A percentile compares a stretch with the other conserved stretches of the same genome.
phyloP scores from a whole-genome alignment of 2,329 filamentous ascomycete species.

The Phyllosticta citriasiana region DNA sequence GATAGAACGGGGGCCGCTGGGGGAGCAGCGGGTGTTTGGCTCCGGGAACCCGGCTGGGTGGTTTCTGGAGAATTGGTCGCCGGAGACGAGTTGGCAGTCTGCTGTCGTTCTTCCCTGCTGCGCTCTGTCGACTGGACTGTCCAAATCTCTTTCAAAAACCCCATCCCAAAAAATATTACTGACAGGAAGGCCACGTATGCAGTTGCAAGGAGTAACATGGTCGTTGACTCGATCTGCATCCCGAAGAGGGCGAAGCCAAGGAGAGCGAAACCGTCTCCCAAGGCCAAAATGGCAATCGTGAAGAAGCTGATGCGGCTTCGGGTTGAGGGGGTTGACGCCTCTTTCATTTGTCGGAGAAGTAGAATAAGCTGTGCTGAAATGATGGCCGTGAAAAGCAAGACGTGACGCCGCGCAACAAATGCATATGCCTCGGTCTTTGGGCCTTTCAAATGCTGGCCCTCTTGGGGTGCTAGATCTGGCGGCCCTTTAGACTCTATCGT shows the following conservation, averaged over 20 bases:
- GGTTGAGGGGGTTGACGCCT: conserved; percentile 54
- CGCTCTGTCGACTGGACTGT: conserved; percentile 47
- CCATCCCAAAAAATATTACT: conserved; percentile 53
- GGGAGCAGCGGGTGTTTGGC: conserved; percentile 14
- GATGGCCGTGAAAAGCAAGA: conserved; percentile 42
- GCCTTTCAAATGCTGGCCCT: conserved; percentile 44
- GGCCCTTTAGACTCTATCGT: conserved; percentile 51
- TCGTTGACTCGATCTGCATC: conserved; percentile 37
- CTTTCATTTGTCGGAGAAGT: conserved; percentile 52
- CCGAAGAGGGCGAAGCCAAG: conserved; percentile 44
- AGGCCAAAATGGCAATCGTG: conserved; percentile 50
- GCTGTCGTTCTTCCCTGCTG: conserved; percentile 33
- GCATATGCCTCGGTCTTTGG: conserved; percentile 48
- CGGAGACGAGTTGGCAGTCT: conserved; percentile 14
- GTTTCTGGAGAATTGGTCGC: conserved; percentile 15
- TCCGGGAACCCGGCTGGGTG: conserved; percentile 14
- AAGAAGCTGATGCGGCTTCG: conserved; percentile 55
- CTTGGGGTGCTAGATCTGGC: conserved; percentile 42
- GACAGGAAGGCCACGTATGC: conserved; percentile 52
- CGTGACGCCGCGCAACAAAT: conserved; percentile 41
- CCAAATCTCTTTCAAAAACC: conserved; percentile 60
- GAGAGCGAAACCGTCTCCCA: conserved; percentile 51
- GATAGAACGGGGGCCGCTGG: conserved; percentile 15
- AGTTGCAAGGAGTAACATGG: conserved; percentile 44
- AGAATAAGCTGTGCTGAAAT: conserved; percentile 45